Base-by-base conservation (phyloP, 306 rosid genomes). In the Prunus armeniaca region DNA sequence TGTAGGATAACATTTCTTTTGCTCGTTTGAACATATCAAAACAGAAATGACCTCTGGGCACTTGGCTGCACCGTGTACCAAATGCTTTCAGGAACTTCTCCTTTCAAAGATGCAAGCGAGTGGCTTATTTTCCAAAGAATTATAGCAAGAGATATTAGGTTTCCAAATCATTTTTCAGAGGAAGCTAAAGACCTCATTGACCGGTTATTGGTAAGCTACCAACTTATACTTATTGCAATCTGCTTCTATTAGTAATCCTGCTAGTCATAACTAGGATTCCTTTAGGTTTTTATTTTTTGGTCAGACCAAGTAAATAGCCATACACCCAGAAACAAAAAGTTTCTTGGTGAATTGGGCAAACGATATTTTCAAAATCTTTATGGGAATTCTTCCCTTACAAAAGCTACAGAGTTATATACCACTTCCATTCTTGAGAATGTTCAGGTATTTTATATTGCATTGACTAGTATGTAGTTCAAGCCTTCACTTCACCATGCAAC, bases 41-140 rank as follows among this genome's bases (percentile, higher is more conserved):
- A 79, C 99, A 96, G 99, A 79, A 96, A 93, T 89, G 99, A 96
- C 85, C 96, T 96, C 79, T 96, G 99, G 98, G 99, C 99, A 41
- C 99, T 96, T 61, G 99, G 99, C 67, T 96, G 99, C 90, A 93
- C 99, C 83, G 84, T 96, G 87, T 96, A 96, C 82, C 99, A 96
- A 87, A 92, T 96, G 99, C 98, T 96, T 81, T 92, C 99, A 50
- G 97, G 99, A 89, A 96, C 99, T 69, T 92, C 97, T 80, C 99
- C 99, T 30, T 96, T 96, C 84, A 96, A 89, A 85, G 99, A 96
- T 82, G 93, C 99, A 75, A 96, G 97, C 43, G 99, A 96, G 76
- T 96, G 99, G 99, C 99, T 96, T 84, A 96, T 96, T 85, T 96
- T 96, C 78, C 99, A 96, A 83, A 87, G 96, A 87, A 96, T 96